These are phyloP conservation scores for Jamesozyma gamospora DNA, from an alignment of 805 yeast species.

Conservation along the genomic window DNA sequence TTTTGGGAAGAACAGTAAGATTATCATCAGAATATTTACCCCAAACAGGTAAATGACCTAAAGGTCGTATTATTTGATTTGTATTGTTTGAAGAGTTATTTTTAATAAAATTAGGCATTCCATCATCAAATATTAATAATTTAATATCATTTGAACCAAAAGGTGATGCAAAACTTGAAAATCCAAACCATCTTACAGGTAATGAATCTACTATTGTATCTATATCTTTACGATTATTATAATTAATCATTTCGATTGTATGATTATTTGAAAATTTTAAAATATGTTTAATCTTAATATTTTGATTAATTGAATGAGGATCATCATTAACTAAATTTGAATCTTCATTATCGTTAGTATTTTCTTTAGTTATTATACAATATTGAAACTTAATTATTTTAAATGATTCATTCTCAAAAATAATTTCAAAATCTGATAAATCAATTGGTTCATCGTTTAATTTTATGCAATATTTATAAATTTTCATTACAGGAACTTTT, in stretches of 20 bases:
- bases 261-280: constrained; percentile 24
- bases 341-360: neutral
- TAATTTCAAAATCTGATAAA: constrained; percentile 5
- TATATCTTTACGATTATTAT: constrained; percentile 24
- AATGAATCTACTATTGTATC: constrained; percentile 26
- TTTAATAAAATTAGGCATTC: constrained; percentile 26
- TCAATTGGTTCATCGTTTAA: neutral
- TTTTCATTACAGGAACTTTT: constrained; percentile 23
- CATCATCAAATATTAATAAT: constrained; percentile 28
- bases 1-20: constrained; percentile 19
- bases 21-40: constrained; percentile 23
- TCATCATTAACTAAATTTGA: neutral
- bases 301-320: constrained; percentile 10
- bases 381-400: constrained; percentile 20
- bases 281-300: constrained; percentile 18
- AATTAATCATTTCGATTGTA: constrained; percentile 22
- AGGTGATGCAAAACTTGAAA: constrained; percentile 29
- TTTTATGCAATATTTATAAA: constrained; percentile 20
- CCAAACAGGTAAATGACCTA: constrained; percentile 23
- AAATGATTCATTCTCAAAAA: neutral
- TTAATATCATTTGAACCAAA: constrained; percentile 30
- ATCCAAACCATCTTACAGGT: constrained; percentile 34
- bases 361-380: constrained; percentile 26
- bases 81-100: constrained; percentile 1
- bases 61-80: constrained; percentile 8